A percentile compares a stretch with the other conserved stretches of the same genome.
phyloP scores from a whole-genome alignment of 441 rosid genomes.

The Erodium trifolium region DNA sequence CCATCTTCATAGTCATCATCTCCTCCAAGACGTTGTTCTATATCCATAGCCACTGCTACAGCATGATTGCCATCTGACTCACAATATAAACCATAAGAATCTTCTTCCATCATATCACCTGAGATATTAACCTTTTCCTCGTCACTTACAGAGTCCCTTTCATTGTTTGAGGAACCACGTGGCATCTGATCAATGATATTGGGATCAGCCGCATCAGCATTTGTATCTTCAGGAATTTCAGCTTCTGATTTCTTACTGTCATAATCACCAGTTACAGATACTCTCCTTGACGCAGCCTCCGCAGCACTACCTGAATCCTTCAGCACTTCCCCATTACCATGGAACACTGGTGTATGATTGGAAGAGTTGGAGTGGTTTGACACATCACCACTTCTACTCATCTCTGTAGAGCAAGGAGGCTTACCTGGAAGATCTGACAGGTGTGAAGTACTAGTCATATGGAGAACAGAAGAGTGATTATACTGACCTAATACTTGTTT shows the following conservation, averaged over 20 bases:
- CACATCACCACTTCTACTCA: conserved; percentile 13
- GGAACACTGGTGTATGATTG: conserved; percentile 17
- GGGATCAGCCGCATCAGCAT: conserved; percentile 22
- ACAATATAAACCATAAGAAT: conserved; percentile 31
- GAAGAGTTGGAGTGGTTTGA: conserved; percentile 10
- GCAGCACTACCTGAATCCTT: conserved; percentile 22
- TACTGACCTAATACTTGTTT: conserved; percentile 20
- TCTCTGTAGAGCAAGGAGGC: conserved; percentile 22
- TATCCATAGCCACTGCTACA: conserved; percentile 30
- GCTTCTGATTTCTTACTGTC: conserved; percentile 24
- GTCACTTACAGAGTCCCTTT: conserved; percentile 37
- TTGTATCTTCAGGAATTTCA: conserved; percentile 25
- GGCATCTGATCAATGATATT: conserved; percentile 19
- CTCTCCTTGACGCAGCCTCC: conserved; percentile 21
- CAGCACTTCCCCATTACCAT: conserved; percentile 18
- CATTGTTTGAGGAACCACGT: conserved; percentile 31
- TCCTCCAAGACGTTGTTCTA: conserved; percentile 30
- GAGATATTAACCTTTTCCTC: conserved; percentile 56
- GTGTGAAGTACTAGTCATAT: conserved; percentile 14
- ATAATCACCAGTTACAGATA: conserved; percentile 20
- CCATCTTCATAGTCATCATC: conserved; percentile 55
- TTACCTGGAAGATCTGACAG: conserved; percentile 8
- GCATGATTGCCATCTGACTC: conserved; percentile 44
- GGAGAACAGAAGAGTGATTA: conserved; percentile 5
- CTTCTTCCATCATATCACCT: conserved; percentile 37